Evolutionary conservation across 768 basidiomycete genomes (phyloP).

Genomic region (Amanita thiersii): DNA sequence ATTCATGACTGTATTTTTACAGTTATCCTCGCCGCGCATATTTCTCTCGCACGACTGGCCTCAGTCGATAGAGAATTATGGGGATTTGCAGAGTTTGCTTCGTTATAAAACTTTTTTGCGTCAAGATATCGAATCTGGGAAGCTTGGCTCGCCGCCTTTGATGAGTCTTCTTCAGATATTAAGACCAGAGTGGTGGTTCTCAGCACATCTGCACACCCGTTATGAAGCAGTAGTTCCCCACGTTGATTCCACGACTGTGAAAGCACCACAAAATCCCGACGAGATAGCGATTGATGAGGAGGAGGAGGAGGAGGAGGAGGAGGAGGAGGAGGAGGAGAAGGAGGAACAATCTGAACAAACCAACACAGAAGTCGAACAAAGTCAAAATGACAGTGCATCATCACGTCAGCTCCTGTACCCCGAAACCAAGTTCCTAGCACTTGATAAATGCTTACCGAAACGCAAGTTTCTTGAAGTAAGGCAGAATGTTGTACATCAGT

Average conservation of each 20-base stretch:
- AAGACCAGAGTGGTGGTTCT: constrained; percentile 84
- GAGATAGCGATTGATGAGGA: constrained; percentile 41
- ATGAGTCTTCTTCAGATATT: constrained; percentile 68
- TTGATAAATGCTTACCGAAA: constrained; percentile 81
- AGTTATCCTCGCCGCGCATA: constrained; percentile 59
- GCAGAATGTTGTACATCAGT: background rate
- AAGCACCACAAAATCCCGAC: constrained; percentile 32
- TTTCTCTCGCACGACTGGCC: constrained; percentile 99
- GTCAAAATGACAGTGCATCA: constrained; percentile 23
- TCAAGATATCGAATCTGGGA: constrained; percentile 55
- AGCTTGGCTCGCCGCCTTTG: constrained; percentile 81
- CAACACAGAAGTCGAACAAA: constrained; percentile 39
- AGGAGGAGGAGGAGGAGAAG: background rate
- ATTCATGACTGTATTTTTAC: constrained; percentile 12
- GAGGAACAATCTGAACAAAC: background rate
- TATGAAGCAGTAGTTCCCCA: constrained; percentile 69
- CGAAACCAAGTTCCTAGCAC: constrained; percentile 73
- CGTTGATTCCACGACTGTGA: constrained; percentile 7
- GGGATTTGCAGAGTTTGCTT: constrained; percentile 58
- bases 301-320: constrained; percentile 20
- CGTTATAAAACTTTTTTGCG: constrained; percentile 73
- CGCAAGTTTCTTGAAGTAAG: constrained; percentile 77
- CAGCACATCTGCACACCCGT: constrained; percentile 84
- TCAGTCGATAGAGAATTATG: constrained; percentile 71
- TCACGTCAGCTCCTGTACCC: constrained; percentile 23